phyloP scores from a whole-genome alignment of 176 grass and related monocot species.

The Eleusine indica region DNA sequence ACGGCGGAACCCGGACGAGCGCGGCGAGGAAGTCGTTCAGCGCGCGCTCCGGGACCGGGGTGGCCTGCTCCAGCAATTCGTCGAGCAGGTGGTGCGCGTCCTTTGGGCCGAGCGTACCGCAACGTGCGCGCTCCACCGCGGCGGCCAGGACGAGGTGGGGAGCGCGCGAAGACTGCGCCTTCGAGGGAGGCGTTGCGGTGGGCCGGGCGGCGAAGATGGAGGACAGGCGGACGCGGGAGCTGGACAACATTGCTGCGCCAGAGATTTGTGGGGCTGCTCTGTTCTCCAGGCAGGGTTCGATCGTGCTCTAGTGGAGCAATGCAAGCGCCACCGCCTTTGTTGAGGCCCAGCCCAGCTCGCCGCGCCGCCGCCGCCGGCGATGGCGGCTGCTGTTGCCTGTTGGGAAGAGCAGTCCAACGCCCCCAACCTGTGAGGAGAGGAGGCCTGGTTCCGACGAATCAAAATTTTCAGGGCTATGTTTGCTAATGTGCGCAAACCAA shows the following conservation, averaged over 20 bases:
- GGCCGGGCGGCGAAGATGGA: background rate
- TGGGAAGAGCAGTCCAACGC: too few species aligned
- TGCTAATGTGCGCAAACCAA: too few species aligned
- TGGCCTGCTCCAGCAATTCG: background rate
- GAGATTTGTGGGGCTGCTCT: background rate
- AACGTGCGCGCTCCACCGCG: background rate
- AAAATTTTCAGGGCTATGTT: too few species aligned
- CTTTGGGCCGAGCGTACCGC: background rate
- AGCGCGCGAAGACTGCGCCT: background rate
- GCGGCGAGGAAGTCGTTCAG: background rate
- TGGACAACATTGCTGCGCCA: background rate
- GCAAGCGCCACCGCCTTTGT: background rate
- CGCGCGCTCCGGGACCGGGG: background rate
- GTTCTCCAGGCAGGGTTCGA: background rate
- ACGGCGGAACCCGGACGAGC: background rate
- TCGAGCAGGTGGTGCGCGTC: conserved; percentile 21
- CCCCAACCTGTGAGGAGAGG: too few species aligned
- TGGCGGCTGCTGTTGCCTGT: too few species aligned
- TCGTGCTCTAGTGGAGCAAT: background rate
- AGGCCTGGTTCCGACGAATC: too few species aligned
- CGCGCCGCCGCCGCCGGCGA: too few species aligned
- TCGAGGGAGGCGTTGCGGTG: background rate
- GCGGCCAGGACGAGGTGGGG: background rate
- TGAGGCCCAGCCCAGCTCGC: background rate
- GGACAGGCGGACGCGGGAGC: background rate